These are phyloP conservation scores for Chlamydomonas applanata DNA, from an alignment of 139 green algal species.

Conservation along the genomic window DNA sequence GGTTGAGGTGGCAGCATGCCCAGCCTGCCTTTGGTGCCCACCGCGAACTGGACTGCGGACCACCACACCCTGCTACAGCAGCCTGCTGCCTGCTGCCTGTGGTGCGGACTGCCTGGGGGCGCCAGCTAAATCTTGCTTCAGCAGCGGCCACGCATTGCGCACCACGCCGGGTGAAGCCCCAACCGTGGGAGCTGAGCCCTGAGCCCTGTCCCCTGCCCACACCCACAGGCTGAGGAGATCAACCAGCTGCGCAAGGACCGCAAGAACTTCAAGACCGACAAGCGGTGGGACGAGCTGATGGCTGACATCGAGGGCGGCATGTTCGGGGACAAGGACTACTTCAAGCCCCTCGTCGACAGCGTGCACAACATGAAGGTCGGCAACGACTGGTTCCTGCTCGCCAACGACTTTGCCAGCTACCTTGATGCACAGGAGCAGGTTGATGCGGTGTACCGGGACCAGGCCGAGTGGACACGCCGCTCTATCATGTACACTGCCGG, in stretches of 20 bases:
- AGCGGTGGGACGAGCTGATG: slow-evolving; percentile 61
- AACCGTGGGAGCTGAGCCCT: too few relatives aligned
- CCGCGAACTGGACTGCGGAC: too few relatives aligned
- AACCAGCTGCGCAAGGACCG: slow-evolving; percentile 77
- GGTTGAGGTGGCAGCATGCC: too few relatives aligned
- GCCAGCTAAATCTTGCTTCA: too few relatives aligned
- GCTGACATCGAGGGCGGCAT: slow-evolving; percentile 69
- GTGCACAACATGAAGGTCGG: slow-evolving; percentile 84
- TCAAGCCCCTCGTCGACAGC: slow-evolving; percentile 86
- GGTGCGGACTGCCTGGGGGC: too few relatives aligned
- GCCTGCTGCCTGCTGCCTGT: too few relatives aligned
- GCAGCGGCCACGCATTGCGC: too few relatives aligned
- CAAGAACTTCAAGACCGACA: slow-evolving; percentile 80
- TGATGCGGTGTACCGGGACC: slow-evolving; percentile 74
- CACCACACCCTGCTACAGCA: too few relatives aligned
- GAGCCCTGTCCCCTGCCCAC: too few relatives aligned
- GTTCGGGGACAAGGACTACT: slow-evolving; percentile 92
- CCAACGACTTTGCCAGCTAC: slow-evolving; percentile 94
- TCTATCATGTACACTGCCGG: slow-evolving; percentile 91
- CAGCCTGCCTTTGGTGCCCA: too few relatives aligned
- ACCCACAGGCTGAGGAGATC: slow-evolving; percentile 54
- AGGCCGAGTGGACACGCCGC: slow-evolving; percentile 33
- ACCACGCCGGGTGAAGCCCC: too few relatives aligned
- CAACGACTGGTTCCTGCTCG: slow-evolving; percentile 97
- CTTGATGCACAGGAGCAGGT: slow-evolving; percentile 83